Evolutionary conservation across 164 flowering plant genomes (phyloP).

Genomic region (Berberis thunbergii): DNA sequence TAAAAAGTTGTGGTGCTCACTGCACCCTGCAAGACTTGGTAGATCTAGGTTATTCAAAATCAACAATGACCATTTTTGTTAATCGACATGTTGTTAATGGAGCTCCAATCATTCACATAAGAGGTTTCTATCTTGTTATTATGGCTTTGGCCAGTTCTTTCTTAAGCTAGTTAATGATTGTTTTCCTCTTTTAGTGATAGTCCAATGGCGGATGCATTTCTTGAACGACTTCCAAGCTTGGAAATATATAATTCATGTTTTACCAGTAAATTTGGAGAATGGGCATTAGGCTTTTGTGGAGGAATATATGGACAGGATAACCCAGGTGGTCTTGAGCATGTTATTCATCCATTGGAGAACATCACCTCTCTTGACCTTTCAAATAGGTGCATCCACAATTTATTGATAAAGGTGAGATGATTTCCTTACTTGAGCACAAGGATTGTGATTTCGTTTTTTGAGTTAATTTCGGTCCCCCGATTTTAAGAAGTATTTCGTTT

Average conservation of each 20-base stretch:
- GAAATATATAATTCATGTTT: constrained; percentile 78
- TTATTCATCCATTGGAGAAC: constrained; percentile 29
- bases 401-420: constrained; percentile 51
- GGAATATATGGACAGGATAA: constrained; percentile 60
- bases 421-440: not conserved
- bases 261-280: constrained; percentile 54
- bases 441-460: no score
- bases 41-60: no score
- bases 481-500: no score
- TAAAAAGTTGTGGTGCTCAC: no score
- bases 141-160: not conserved
- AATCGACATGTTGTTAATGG: no score
- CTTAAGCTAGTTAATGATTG: constrained; percentile 11
- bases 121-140: not conserved
- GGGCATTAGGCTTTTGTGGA: constrained; percentile 95
- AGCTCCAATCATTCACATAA: no score
- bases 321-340: constrained; percentile 22
- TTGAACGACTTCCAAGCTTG: constrained; percentile 43
- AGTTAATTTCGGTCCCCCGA: no score
- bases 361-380: constrained; percentile 80
- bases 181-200: constrained; percentile 31
- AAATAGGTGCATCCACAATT: constrained; percentile 54
- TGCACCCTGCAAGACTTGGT: no score
- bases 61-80: no score
- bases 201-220: constrained; percentile 37